These are phyloP conservation scores for Cladophialophora carrionii DNA, from an alignment of 2,329 filamentous ascomycete species.

Conservation along the genomic window DNA sequence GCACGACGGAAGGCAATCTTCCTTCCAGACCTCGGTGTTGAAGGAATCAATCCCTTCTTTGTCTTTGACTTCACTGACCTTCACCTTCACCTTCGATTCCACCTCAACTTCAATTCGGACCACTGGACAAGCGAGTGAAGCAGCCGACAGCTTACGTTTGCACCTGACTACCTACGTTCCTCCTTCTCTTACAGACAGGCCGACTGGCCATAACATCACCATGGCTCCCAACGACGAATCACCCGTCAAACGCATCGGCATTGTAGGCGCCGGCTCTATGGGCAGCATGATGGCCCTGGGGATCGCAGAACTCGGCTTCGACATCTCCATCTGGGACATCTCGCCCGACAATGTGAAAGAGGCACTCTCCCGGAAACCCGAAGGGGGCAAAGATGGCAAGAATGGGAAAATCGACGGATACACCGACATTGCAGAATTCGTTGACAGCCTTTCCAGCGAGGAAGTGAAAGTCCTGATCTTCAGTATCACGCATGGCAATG, in stretches of 20 bases:
- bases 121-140: neutral
- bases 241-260: neutral
- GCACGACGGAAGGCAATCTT: neutral
- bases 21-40: too few species aligned
- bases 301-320: constrained; percentile 6
- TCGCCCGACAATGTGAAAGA: neutral
- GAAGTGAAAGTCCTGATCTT: constrained; percentile 4
- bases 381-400: neutral
- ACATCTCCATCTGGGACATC: constrained; percentile 4
- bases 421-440: constrained; percentile 2
- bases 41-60: neutral
- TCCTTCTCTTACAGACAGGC: neutral
- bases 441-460: neutral
- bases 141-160: neutral
- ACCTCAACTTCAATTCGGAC: neutral
- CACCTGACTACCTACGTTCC: neutral
- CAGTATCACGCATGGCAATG: neutral
- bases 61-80: neutral
- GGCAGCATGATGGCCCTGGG: constrained; percentile 2
- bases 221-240: neutral
- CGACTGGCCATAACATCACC: neutral
- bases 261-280: constrained; percentile 8
- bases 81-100: neutral
- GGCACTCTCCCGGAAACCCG: constrained; percentile 8
- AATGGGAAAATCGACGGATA: constrained; percentile 5